Evolutionary conservation across 495 filamentous ascomycete genomes (phyloP).

Genomic region (Aspergillus saccharolyticus): DNA sequence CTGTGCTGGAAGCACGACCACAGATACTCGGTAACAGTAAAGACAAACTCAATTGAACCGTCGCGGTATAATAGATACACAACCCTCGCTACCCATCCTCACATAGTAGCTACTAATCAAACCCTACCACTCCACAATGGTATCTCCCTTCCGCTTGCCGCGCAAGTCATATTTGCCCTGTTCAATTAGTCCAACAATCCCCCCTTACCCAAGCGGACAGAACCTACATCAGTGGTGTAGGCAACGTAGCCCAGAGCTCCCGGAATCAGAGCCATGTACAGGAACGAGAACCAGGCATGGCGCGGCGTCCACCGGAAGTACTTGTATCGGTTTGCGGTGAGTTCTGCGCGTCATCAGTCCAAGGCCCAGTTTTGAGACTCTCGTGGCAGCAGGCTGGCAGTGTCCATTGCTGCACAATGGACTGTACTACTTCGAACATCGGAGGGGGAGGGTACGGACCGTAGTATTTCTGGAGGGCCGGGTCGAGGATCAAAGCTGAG

Average conservation of each 20-base stretch:
- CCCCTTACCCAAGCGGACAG: not conserved
- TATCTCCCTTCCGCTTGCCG: slow-evolving; percentile 81
- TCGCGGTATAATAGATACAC: not conserved
- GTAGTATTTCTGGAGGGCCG: slow-evolving; percentile 69
- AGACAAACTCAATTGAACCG: too few species aligned
- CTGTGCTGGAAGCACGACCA: too few species aligned
- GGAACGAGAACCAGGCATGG: slow-evolving; percentile 71
- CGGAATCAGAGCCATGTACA: slow-evolving; percentile 69
- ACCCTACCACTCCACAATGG: slow-evolving; percentile 62
- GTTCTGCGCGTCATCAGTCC: slow-evolving; percentile 51
- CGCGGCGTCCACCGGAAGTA: slow-evolving; percentile 90
- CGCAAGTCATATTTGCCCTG: slow-evolving; percentile 85
- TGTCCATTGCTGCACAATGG: too few species aligned
- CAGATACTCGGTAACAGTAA: too few species aligned
- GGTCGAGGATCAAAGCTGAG: slow-evolving; percentile 65
- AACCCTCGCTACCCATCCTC: not conserved
- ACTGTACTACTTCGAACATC: too few species aligned
- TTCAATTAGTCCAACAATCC: slow-evolving; percentile 6
- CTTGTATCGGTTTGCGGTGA: slow-evolving; percentile 81
- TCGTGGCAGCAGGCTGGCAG: too few species aligned
- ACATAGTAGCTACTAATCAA: not conserved
- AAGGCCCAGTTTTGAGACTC: too few species aligned
- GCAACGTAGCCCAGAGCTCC: slow-evolving; percentile 60
- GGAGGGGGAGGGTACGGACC: slow-evolving; percentile 41
- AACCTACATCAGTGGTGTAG: slow-evolving; percentile 76